Evolutionary conservation across 345 rosid species (phyloP), one percentile per base, ranked within the genome.

Genomic region (Diplotaxis tenuifolia): DNA sequence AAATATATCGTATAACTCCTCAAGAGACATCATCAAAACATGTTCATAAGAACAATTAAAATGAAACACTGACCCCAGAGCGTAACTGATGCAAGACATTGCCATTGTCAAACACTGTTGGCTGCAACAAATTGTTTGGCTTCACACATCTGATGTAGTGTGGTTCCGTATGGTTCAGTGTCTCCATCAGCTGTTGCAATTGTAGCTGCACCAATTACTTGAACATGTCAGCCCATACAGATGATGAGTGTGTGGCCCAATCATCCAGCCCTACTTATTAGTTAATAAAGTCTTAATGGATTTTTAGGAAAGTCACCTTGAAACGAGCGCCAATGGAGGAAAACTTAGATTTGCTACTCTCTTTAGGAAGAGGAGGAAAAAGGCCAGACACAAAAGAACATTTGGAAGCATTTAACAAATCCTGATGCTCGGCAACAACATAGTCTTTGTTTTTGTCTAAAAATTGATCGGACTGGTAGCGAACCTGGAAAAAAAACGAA

Each of bases 371-470:
- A 16, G 82, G 78, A 64, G 94, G 95, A 69, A 94, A 94, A 31
- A 94, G 97, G 68, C 80, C 81, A 28, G 84, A 72, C 71, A 89
- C 80, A 78, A 94, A 94, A 73, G 87, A 81, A 71, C 98, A 94
- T 40, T 68, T 82, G 32, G 97, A 94, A 79, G 91, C 79, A 78
- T 89, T 80, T 86, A 94, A 84, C 92, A 91, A 75, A 74, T 87
- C 90, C 75, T 86, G 98, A 84, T 94, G 96, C 85, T 94, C 98
- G 49, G 97, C 85, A 73, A 94, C 94, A 73, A 88, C 84, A 72
- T 93, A 88, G 82, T 93, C 97, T 84, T 93, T 93, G 84, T 93
- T 93, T 82, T 94, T 94, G 85, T 91, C 96, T 78, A 91, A 75
- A 79, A 94, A 94, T 77, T 86, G 97, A 67, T 87, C 93, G 49